Base-by-base conservation (phyloP, 2,329 filamentous ascomycete species). In the Parafenestella ontariensis region DNA sequence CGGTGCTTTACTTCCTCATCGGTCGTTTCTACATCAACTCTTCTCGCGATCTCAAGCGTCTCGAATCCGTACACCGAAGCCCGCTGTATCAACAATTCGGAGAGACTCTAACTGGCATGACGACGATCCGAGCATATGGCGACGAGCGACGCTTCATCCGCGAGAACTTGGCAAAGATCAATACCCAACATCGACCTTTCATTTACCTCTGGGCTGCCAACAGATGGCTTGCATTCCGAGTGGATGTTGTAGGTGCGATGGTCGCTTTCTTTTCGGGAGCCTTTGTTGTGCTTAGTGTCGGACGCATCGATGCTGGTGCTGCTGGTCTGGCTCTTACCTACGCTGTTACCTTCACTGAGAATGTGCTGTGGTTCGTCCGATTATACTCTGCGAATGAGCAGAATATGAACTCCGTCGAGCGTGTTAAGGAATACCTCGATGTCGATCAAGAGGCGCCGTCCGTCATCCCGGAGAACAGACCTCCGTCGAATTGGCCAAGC, bases 401-500 rank as follows among this genome's bases (percentile, higher is more conserved):
- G 77, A 98, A 97, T 78, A 98, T 99, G 95, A 99, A 99, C 78
- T 94, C 94, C 2, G 93, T 98, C 44, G 95, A 99, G 78, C 91
- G 95, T 70, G 89, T 99, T 71, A 96, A 96, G 79, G 95, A 99
- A 74, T 99, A 98, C 71, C 85, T 98, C 31, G 92, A 98, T 40
- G 90, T 99, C 1, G 94, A 98, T 66, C 94, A 97, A 74, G 95
- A 99, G 78, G 93, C 95, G 1, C 81, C 85, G 0, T 83, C 90
- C 1, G 81, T 96, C 36, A 85, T 96, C 36, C 87, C 92, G 49
- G 87, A 94, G 54, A 90, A 87, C 61, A 85, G 91, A 24, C 95
- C 95, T 6, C 83, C 89, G 0, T 77, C 83, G 4, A 87, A 90
- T 71, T 99, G 95, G 95, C 95, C 95, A 8, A 89, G 85, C 56